Evolutionary conservation across 2,329 filamentous ascomycete genomes (phyloP).

Genomic region (Xylariales sp.): DNA sequence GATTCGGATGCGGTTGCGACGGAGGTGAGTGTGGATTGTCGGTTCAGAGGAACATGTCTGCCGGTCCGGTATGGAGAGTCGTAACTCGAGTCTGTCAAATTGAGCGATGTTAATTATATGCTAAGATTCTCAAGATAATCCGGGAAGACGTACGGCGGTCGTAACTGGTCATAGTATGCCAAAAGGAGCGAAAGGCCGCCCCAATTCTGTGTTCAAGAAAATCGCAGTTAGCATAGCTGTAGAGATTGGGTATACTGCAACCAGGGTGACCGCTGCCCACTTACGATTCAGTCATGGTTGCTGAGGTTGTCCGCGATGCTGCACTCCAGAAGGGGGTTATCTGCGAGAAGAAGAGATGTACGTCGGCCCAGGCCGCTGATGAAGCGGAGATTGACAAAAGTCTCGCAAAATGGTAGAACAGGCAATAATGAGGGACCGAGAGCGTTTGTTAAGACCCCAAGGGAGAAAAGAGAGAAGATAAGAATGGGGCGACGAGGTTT

Average conservation of each 20-base stretch:
- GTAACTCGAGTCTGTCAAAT: conserved; percentile 76
- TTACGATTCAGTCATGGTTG: conserved; percentile 14
- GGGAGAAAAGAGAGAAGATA: too few species aligned
- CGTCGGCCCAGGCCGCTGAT: too few species aligned
- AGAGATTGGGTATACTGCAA: too few species aligned
- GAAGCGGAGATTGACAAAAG: too few species aligned
- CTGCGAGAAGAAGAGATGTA: neutral
- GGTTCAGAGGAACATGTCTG: conserved; percentile 81
- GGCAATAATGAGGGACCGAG: too few species aligned
- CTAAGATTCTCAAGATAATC: too few species aligned
- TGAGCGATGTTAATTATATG: too few species aligned
- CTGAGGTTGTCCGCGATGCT: conserved; percentile 4
- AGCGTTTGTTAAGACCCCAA: too few species aligned
- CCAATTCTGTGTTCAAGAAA: conserved; percentile 50
- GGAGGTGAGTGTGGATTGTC: conserved; percentile 78
- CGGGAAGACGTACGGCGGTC: conserved; percentile 65
- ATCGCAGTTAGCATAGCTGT: neutral
- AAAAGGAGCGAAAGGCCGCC: conserved; percentile 80
- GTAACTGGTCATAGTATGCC: conserved; percentile 82
- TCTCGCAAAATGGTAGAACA: too few species aligned
- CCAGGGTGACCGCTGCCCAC: conserved; percentile 5
- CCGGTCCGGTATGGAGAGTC: conserved; percentile 92
- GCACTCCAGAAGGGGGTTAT: neutral
- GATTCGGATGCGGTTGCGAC: conserved; percentile 89
- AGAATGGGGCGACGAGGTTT: too few species aligned